Evolutionary conservation across 2,329 filamentous ascomycete species (phyloP).

Genomic region (Neonectria ditissima): DNA sequence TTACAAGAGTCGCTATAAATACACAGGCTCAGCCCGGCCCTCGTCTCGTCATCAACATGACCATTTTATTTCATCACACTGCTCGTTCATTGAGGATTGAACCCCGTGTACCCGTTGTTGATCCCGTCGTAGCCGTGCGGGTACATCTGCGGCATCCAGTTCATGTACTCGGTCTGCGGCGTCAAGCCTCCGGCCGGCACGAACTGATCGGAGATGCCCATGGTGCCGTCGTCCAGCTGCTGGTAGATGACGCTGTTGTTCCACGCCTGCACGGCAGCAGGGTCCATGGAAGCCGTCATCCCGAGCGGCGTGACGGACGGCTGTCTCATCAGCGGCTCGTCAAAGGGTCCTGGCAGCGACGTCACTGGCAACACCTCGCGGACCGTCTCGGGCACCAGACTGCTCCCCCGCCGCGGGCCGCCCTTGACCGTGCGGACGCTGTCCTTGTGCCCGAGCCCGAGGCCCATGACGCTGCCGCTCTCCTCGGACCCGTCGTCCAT

Average conservation of each 20-base stretch:
- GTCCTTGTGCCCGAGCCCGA: constrained; percentile 44
- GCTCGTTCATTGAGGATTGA: constrained; percentile 39
- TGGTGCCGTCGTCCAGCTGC: constrained; percentile 32
- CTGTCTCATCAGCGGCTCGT: constrained; percentile 37
- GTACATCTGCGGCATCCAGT: constrained; percentile 44
- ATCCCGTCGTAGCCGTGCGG: constrained; percentile 38
- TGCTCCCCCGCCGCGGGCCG: constrained; percentile 37
- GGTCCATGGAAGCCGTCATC: constrained; percentile 26
- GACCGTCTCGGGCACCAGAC: constrained; percentile 41
- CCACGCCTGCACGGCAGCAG: constrained; percentile 47
- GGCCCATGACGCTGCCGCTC: constrained; percentile 47
- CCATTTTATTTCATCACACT: neutral
- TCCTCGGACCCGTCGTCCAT: constrained; percentile 55
- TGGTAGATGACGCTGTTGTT: constrained; percentile 45
- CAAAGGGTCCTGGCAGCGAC: constrained; percentile 30
- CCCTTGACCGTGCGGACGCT: constrained; percentile 48
- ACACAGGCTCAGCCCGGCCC: constrained; percentile 33
- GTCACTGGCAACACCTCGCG: constrained; percentile 34
- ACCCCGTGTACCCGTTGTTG: constrained; percentile 42
- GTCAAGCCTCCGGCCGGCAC: constrained; percentile 35
- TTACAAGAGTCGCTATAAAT: constrained; percentile 34
- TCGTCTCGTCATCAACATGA: neutral
- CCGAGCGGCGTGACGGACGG: constrained; percentile 36
- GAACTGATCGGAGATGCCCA: constrained; percentile 42
- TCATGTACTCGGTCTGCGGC: constrained; percentile 43